Evolutionary conservation across 352 stramenopile species (phyloP).

Genomic region (Phytophthora quininea): DNA sequence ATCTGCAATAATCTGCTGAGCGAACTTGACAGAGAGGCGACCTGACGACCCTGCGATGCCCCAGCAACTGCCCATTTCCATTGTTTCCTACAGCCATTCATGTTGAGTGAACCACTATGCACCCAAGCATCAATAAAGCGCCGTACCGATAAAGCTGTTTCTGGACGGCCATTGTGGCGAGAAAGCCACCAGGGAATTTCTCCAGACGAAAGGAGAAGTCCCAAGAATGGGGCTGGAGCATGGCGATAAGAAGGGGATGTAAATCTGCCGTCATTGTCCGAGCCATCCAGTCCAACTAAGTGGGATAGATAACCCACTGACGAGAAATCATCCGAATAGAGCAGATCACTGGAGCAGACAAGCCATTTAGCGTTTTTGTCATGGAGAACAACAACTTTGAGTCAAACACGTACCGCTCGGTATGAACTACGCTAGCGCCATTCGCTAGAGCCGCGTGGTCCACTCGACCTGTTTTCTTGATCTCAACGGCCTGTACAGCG

Average conservation of each 20-base stretch:
- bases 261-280: conserved; percentile 37
- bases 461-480: conserved; percentile 59
- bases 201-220: conserved; percentile 46
- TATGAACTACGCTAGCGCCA: conserved; percentile 63
- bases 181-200: conserved; percentile 80
- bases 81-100: conserved; percentile 60
- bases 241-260: conserved; percentile 65
- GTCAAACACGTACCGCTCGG: conserved; percentile 45
- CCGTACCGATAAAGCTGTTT: conserved; percentile 78
- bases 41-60: conserved; percentile 58
- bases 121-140: background rate
- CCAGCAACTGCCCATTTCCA: conserved; percentile 88
- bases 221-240: conserved; percentile 41
- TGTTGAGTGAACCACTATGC: no score
- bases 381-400: conserved; percentile 2
- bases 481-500: conserved; percentile 62
- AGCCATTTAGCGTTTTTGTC: background rate
- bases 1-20: conserved; percentile 64
- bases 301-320: conserved; percentile 36
- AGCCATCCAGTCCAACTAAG: conserved; percentile 34
- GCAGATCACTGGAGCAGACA: conserved; percentile 54
- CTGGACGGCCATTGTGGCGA: conserved; percentile 70
- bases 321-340: conserved; percentile 41
- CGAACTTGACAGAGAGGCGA: conserved; percentile 79
- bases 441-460: conserved; percentile 76